phyloP scores from a whole-genome alignment of 1,139 yeast genomes.

The Hemisphaericaspora xylanilytica region DNA sequence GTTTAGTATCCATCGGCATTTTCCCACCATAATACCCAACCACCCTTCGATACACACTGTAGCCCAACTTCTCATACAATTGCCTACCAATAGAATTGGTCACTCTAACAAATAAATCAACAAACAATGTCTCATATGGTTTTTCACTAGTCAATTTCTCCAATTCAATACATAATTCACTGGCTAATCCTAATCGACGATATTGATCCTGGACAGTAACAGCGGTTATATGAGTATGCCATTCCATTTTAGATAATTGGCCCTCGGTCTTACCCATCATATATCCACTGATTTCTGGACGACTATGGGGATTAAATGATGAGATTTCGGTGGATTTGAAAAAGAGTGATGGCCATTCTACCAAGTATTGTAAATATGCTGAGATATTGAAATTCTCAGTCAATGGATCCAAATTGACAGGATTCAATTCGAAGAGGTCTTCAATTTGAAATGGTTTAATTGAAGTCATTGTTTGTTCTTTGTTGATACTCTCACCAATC shows the following conservation, averaged over 20 bases:
- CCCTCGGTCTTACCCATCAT: conserved; percentile 99
- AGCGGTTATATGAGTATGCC: conserved; percentile 98
- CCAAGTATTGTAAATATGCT: conserved; percentile 80
- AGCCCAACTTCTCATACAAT: conserved; percentile 83
- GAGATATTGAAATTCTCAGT: conserved; percentile 87
- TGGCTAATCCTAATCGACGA: conserved; percentile 83
- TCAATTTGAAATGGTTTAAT: conserved; percentile 82
- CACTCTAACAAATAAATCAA: conserved; percentile 88
- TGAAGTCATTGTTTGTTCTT: conserved; percentile 65
- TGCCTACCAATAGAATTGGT: conserved; percentile 77
- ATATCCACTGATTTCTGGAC: conserved; percentile 56
- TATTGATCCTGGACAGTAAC: conserved; percentile 85
- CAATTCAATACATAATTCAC: conserved; percentile 68
- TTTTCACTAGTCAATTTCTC: conserved; percentile 65
- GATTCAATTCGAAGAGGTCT: conserved; percentile 69
- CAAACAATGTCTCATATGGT: conserved; percentile 74
- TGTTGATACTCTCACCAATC: too few relatives aligned
- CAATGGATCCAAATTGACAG: conserved; percentile 79
- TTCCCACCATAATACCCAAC: conserved; percentile 77
- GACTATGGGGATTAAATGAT: conserved; percentile 17
- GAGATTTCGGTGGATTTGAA: conserved; percentile 62
- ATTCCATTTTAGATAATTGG: conserved; percentile 55
- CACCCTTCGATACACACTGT: conserved; percentile 79
- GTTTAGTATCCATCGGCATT: conserved; percentile 44
- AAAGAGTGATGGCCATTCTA: conserved; percentile 85